phyloP scores from a whole-genome alignment of 2,329 filamentous ascomycete species.

The Trichoderma harzianum region DNA sequence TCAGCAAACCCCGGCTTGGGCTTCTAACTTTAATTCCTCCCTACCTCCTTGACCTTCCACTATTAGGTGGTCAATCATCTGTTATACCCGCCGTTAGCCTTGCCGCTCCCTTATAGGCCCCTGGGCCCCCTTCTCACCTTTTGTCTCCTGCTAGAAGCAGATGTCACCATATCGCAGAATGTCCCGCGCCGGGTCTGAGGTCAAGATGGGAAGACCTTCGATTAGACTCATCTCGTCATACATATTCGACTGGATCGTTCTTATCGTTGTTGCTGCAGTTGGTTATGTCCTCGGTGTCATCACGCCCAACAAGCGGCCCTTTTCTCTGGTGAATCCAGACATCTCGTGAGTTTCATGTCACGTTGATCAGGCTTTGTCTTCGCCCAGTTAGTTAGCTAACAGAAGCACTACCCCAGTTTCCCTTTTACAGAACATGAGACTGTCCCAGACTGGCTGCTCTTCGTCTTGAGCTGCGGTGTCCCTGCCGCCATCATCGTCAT shows the following conservation, averaged over 20 bases:
- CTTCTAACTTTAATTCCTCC: neutral
- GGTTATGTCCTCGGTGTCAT: conserved; percentile 58
- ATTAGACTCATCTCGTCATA: conserved; percentile 58
- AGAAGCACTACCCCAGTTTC: conserved; percentile 46
- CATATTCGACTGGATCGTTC: conserved; percentile 69
- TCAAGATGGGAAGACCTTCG: conserved; percentile 28
- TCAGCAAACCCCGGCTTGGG: neutral
- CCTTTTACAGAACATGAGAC: conserved; percentile 69
- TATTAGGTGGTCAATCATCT: neutral
- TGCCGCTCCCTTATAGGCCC: neutral
- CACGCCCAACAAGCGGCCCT: conserved; percentile 65
- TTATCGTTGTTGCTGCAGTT: conserved; percentile 56
- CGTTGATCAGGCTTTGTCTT: neutral
- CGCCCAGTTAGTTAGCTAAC: conserved; percentile 16
- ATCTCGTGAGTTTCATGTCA: conserved; percentile 57
- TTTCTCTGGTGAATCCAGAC: conserved; percentile 66
- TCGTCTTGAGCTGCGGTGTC: conserved; percentile 59
- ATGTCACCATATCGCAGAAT: conserved; percentile 32
- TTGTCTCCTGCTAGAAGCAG: conserved; percentile 8
- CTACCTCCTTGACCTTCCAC: neutral
- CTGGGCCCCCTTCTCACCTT: neutral
- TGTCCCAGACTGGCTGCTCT: conserved; percentile 63
- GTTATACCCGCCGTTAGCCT: neutral
- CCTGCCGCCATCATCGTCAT: conserved; percentile 68
- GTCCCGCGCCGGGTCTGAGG: conserved; percentile 23